Conservation (phyloP, 345 rosid genomes). For the Arabidopsis suecica region DNA sequence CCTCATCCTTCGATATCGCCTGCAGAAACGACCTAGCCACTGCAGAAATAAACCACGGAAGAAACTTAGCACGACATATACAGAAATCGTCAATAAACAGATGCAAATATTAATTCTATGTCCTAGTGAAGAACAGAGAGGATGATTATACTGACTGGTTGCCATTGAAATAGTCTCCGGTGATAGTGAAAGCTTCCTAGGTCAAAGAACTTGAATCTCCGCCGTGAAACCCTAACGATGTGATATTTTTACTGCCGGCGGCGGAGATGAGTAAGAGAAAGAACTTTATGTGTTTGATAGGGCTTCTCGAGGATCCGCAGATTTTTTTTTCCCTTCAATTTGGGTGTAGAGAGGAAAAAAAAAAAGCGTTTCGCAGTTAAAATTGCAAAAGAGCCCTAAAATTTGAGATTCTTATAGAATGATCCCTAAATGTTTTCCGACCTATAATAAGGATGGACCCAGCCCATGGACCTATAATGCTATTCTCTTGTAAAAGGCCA, state of each 20-base stretch:
- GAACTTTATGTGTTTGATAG: conserved; percentile 32
- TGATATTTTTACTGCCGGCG: conserved; percentile 30
- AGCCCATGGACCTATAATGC: conserved; percentile 34
- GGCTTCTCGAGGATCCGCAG: conserved; percentile 26
- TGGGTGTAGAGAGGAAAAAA: background rate
- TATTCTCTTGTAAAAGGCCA: conserved; percentile 5
- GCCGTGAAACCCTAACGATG: conserved; percentile 37
- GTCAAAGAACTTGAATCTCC: conserved; percentile 2
- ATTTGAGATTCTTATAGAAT: background rate
- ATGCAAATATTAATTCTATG: conserved; percentile 1
- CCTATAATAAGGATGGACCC: conserved; percentile 14
- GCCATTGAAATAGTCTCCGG: conserved; percentile 35
- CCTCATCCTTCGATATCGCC: conserved; percentile 84
- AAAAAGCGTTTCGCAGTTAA: background rate
- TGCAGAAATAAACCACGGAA: conserved; percentile 36
- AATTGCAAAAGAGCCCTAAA: conserved; percentile 14
- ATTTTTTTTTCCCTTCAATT: no score
- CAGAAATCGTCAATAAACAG: conserved; percentile 7
- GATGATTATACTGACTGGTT: conserved; percentile 31
- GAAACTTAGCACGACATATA: background rate
- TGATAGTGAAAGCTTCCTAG: conserved; percentile 17
- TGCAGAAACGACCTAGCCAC: conserved; percentile 81
- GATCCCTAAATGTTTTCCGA: background rate
- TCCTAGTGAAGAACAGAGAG: conserved; percentile 4
- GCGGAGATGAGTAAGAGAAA: conserved; percentile 33